Evolutionary conservation across 176 grass and related monocot species (phyloP).

Genomic region (Rhynchospora pubera): DNA sequence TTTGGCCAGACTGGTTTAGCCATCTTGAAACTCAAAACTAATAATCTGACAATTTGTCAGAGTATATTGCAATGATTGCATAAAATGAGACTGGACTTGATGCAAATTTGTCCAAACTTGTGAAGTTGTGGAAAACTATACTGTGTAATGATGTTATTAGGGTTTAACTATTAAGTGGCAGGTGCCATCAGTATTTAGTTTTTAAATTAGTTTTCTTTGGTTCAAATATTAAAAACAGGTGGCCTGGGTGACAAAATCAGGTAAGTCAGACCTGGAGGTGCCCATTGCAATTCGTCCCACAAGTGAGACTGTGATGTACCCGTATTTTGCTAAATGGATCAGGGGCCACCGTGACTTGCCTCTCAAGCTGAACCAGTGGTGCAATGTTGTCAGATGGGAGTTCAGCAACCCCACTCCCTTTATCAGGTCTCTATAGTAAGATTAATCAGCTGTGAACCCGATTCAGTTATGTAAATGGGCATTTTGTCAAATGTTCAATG

Average conservation of each 20-base stretch:
- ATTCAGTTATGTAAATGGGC: background rate
- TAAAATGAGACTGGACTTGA: background rate
- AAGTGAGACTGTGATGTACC: constrained; percentile 38
- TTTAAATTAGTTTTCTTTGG: background rate
- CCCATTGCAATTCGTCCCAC: constrained; percentile 22
- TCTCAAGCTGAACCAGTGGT: constrained; percentile 43
- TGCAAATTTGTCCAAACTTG: background rate
- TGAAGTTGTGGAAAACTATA: background rate
- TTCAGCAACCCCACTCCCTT: constrained; percentile 52
- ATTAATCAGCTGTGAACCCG: background rate
- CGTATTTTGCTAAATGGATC: constrained; percentile 48
- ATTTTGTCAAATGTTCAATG: background rate
- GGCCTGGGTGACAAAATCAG: constrained; percentile 23
- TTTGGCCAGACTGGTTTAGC: background rate
- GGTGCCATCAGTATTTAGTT: background rate
- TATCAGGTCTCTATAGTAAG: constrained; percentile 27
- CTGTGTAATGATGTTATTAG: background rate
- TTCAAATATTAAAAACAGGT: background rate
- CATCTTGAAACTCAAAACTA: background rate
- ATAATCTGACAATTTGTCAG: background rate
- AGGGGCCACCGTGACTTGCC: constrained; percentile 44
- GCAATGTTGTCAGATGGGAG: constrained; percentile 60
- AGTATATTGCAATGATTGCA: background rate
- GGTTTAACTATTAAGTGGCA: background rate
- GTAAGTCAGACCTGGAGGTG: constrained; percentile 14